Evolutionary conservation across 2,329 filamentous ascomycete species (phyloP).

Genomic region (Fusarium sp.): DNA sequence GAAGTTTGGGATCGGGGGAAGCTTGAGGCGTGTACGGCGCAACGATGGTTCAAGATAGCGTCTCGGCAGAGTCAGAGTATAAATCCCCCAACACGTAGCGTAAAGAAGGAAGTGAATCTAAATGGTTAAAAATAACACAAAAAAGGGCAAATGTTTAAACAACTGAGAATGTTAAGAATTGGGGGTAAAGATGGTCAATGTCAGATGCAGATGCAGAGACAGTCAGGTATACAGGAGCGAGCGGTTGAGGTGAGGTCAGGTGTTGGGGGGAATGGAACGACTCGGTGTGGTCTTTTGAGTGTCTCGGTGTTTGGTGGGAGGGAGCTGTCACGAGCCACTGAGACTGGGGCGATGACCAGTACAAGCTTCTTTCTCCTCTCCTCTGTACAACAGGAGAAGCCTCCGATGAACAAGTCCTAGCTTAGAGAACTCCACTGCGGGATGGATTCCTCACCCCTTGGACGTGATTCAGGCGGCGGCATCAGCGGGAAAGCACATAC

Average conservation of each 20-base stretch:
- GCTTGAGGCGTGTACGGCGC: constrained; percentile 18
- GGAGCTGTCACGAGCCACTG: constrained; percentile 33
- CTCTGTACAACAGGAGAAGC: constrained; percentile 7
- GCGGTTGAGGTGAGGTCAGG: constrained; percentile 14
- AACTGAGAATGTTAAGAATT: not conserved
- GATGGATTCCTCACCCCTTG: not conserved
- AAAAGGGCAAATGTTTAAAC: not conserved
- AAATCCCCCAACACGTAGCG: constrained; percentile 9
- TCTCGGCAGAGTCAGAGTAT: not conserved
- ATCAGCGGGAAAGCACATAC: constrained; percentile 20
- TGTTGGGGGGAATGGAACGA: constrained; percentile 14
- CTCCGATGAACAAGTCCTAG: not conserved
- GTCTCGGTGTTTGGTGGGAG: constrained; percentile 3
- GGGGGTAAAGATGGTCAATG: not conserved
- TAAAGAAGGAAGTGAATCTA: not conserved
- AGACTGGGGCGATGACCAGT: constrained; percentile 7
- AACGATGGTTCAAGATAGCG: constrained; percentile 6
- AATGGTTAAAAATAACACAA: not conserved
- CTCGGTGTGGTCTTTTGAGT: constrained; percentile 19
- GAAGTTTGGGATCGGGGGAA: constrained; percentile 24
- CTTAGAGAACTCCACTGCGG: constrained; percentile 16
- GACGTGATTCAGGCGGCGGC: constrained; percentile 6
- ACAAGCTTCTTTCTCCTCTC: constrained; percentile 7
- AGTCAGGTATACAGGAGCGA: constrained; percentile 1
- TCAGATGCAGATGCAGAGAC: not conserved